Percentiles rank a stretch among this genome's conserved stretches.
Evolutionary conservation across 148 eudicot genomes (phyloP).

Genomic region (Cornus kousa): DNA sequence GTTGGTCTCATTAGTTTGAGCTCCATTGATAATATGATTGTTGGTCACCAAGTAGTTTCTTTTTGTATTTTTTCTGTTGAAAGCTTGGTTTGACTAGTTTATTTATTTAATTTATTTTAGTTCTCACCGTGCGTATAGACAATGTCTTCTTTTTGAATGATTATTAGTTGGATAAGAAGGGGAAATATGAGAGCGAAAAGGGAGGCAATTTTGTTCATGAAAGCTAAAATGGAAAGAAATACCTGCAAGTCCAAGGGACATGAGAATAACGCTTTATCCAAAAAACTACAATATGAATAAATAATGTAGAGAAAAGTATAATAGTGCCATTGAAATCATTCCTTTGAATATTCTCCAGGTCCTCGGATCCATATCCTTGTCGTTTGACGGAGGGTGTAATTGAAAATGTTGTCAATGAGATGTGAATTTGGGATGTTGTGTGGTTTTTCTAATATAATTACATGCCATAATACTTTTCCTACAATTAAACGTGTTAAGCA

Average conservation of each 20-base stretch:
- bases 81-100: not conserved
- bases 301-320: too few species aligned
- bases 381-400: not conserved
- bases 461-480: not conserved
- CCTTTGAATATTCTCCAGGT: not conserved
- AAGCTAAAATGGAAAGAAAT: too few species aligned
- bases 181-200: not conserved
- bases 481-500: not conserved
- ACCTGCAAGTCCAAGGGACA: not conserved
- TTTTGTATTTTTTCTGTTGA: not conserved
- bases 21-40: not conserved
- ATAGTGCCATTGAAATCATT: too few species aligned
- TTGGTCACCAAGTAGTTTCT: not conserved
- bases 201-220: not conserved
- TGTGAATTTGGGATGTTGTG: not conserved
- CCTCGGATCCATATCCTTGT: not conserved
- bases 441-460: not conserved
- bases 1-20: not conserved
- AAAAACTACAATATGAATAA: not conserved
- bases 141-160: not conserved
- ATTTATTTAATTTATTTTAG: too few species aligned
- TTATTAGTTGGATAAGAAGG: not conserved
- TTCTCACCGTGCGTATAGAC: not conserved
- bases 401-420: slow-evolving; percentile 1
- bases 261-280: not conserved